These are phyloP conservation scores for Penicillium bialowiezense DNA, from an alignment of 495 filamentous ascomycete species.

Conservation along the genomic window DNA sequence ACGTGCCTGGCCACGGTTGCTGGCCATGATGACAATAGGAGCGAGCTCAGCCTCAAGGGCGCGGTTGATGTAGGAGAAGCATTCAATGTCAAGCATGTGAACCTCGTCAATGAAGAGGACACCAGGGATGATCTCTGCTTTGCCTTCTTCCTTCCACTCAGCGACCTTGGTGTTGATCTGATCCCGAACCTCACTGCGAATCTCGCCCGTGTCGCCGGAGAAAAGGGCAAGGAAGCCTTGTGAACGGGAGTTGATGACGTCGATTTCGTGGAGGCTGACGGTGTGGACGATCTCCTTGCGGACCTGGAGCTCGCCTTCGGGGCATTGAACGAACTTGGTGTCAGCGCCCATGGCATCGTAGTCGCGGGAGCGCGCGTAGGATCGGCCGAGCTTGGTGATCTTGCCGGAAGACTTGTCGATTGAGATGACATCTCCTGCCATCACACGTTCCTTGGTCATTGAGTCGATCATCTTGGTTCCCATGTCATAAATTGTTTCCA, in stretches of 20 bases:
- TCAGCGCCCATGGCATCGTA: conserved; percentile 99
- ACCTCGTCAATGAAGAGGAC: conserved; percentile 99
- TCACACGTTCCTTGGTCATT: conserved; percentile 97
- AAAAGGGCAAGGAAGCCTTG: conserved; percentile 96
- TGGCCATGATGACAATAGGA: conserved; percentile 99
- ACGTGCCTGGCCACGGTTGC: conserved; percentile 87
- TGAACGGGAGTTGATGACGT: conserved; percentile 97
- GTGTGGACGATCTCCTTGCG: conserved; percentile 96
- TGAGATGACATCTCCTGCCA: conserved; percentile 95
- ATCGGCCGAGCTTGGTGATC: conserved; percentile 93
- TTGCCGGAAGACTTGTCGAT: conserved; percentile 98
- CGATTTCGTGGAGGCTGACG: conserved; percentile 95
- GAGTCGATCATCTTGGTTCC: conserved; percentile 99
- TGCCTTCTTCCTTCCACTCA: conserved; percentile 99
- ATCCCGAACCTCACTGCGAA: conserved; percentile 91
- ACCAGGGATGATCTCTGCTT: conserved; percentile 94
- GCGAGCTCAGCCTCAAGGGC: conserved; percentile 91
- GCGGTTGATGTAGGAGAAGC: conserved; percentile 97
- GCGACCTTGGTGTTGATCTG: conserved; percentile 98
- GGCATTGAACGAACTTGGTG: conserved; percentile 96
- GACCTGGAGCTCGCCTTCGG: conserved; percentile 97
- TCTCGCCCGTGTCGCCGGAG: conserved; percentile 97
- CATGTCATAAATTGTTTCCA: conserved; percentile 99
- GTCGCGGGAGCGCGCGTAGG: conserved; percentile 88
- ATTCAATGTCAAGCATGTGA: conserved; percentile 99